Evolutionary conservation across 768 basidiomycete species (phyloP), one percentile per base, ranked within the genome.

Genomic region (Porpolomopsis calyptriformis): DNA sequence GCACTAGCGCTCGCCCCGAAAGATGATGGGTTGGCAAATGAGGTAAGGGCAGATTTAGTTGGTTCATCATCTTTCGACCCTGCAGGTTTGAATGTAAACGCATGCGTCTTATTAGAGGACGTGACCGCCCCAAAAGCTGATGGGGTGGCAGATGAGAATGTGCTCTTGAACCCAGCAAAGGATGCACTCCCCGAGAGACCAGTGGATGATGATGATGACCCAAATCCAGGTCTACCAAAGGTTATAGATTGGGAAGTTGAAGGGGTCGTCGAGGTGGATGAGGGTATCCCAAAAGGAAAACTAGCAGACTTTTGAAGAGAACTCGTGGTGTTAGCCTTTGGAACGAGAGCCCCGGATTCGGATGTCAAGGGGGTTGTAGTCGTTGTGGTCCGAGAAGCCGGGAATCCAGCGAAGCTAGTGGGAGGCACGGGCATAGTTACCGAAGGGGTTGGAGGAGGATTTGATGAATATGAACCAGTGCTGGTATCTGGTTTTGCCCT

Each of bases 351-450:
- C 34, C 46, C n/a, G n/a, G n/a, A n/a, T n/a, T n/a, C n/a, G n/a
- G 49, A 22, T 4, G 44, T 49, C 25, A 52, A 51, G 12, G 55
- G 36, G 1, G 52, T 50, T 23, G 60, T 23, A 3, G 51, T 19
- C 25, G 53, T 53, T 4, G 51, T 39, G 19, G 60, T 49, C 18
- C 54, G 53, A 11, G 47, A 23, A 7, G 38, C 36, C 24, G 34
- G 23, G 37, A 50, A 50, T 12, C 54, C 52, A 40, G 46, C 40
- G 27, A 59, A 58, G 6, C 55, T 53, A 12, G 59, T 29, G 1
- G 71, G 69, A 26, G 70, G 65, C 26, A 66, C 63, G 16, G 73
- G 58, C 60, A 58, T 60, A n/a, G 50, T 41, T 12, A 12, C 20
- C 14, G 33, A 46, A 31, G 26, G 50, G 43, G 40, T 56, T 57